Base-by-base conservation (phyloP, 345 rosid genomes). In the Murraya koenigii region DNA sequence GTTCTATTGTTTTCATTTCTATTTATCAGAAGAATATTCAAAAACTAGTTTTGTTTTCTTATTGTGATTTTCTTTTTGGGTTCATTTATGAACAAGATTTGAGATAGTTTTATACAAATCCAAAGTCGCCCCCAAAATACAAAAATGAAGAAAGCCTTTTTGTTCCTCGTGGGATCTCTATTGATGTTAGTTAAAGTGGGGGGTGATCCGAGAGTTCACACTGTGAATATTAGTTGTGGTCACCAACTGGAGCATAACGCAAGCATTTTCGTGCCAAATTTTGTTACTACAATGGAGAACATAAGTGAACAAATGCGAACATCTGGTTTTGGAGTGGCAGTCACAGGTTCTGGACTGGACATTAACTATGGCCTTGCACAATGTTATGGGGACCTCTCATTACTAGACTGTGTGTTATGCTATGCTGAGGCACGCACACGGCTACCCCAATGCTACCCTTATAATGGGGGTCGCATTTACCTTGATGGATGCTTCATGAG, bases 401-500 rank as follows among this genome's bases (percentile, higher is more conserved):
- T 80, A 67, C 87, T 89, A 36, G 99, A 95, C 73, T 95, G 99
- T 77, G 96, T 90, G 9, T 79, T 95, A 74, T 95, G 99, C 69
- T 95, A 92, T 71, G 97, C 99, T 0, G 96, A 92, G 87, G 99
- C 95, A 13, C 88, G 98, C 0, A 91, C 97, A 13, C 56, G 89
- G 55, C 96, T 95, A 66, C 99, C 99, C 0, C 89, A 93, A 72
- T 95, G 99, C 85, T 95, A 89, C 78, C 99, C 99, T 38, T 6
- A 70, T 80, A 93, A 87, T 33, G 91, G 95, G 1, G 99, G 98
- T 8, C 79, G 94, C 66, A 88, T 95, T 82, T 95, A 66, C 70
- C 97, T 93, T 13, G 98, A 95, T 4, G 99, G 99, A 1, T 95
- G 99, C 84, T 95, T 95, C 89, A 92, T 95, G 99, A 87, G 99